Conservation (phyloP, 805 yeast genomes). For the Candida khao-thaluensis region DNA sequence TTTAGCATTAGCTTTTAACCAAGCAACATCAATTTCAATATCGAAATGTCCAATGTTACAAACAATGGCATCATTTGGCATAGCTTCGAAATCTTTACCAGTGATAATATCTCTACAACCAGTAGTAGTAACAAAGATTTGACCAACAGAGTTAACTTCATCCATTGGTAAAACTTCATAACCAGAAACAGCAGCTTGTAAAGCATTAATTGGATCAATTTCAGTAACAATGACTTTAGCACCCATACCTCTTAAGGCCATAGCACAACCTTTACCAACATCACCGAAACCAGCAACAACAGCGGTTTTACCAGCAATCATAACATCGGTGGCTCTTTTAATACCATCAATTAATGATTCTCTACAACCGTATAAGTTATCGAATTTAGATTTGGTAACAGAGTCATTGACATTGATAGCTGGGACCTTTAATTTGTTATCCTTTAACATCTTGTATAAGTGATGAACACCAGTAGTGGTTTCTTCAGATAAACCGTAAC, state of each 20-base stretch:
- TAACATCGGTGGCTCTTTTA: conserved; percentile 99
- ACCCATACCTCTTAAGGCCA: conserved; percentile 98
- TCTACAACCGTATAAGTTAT: conserved; percentile 99
- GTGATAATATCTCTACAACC: conserved; percentile 99
- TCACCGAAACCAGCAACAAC: conserved; percentile 99
- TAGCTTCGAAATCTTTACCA: conserved; percentile 77
- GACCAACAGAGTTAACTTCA: conserved; percentile 89
- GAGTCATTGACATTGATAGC: conserved; percentile 99
- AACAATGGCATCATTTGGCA: conserved; percentile 99
- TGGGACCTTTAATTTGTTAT: conserved; percentile 89
- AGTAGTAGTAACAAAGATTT: conserved; percentile 98
- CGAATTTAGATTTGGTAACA: conserved; percentile 98
- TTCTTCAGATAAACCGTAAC: conserved; percentile 97
- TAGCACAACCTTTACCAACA: conserved; percentile 99
- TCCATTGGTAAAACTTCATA: conserved; percentile 95
- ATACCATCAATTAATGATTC: conserved; percentile 98
- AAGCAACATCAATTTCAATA: conserved; percentile 98
- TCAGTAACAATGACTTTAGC: conserved; percentile 97
- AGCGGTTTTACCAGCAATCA: conserved; percentile 99
- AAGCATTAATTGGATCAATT: conserved; percentile 97
- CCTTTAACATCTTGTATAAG: conserved; percentile 92
- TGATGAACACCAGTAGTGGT: conserved; percentile 99
- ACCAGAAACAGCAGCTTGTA: conserved; percentile 99
- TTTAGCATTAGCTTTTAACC: conserved; percentile 93
- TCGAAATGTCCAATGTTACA: conserved; percentile 99